Percentiles rank a stretch among this genome's conserved stretches.
Evolutionary conservation across 148 eudicot genomes (phyloP).

Genomic region (Euryodendron excelsum): DNA sequence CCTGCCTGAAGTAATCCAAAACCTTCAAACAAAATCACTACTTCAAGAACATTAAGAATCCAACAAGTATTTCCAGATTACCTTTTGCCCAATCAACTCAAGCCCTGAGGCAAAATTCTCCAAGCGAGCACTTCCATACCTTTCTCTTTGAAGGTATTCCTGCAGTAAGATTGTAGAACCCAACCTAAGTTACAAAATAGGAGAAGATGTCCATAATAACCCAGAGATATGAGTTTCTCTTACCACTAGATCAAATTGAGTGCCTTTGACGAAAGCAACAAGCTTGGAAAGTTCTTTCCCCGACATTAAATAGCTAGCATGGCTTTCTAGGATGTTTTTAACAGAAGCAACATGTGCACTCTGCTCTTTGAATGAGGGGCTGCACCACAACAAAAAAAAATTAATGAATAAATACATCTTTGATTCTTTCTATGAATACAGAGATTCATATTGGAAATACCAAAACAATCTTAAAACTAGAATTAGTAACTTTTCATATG

Average conservation of each 20-base stretch:
- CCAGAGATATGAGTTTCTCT: constrained; percentile 14
- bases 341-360: constrained; percentile 90
- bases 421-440: too few relatives aligned
- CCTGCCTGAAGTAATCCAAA: background rate
- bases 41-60: constrained; percentile 29
- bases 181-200: constrained; percentile 6
- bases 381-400: background rate
- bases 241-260: constrained; percentile 97
- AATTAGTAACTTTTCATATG: background rate
- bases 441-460: too few relatives aligned
- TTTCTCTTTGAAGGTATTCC: constrained; percentile 95
- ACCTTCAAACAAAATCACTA: too few relatives aligned
- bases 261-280: constrained; percentile 98
- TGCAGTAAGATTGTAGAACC: constrained; percentile 26
- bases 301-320: constrained; percentile 93
- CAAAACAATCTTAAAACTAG: too few relatives aligned
- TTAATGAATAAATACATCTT: too few relatives aligned
- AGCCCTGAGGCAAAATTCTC: constrained; percentile 93
- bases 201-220: constrained; percentile 11
- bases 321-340: constrained; percentile 86
- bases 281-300: constrained; percentile 97
- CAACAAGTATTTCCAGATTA: too few relatives aligned
- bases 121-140: constrained; percentile 92
- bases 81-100: too few relatives aligned
- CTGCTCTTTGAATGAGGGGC: constrained; percentile 67